phyloP scores from a whole-genome alignment of 2,329 filamentous ascomycete species.

The Penicillium sp. region DNA sequence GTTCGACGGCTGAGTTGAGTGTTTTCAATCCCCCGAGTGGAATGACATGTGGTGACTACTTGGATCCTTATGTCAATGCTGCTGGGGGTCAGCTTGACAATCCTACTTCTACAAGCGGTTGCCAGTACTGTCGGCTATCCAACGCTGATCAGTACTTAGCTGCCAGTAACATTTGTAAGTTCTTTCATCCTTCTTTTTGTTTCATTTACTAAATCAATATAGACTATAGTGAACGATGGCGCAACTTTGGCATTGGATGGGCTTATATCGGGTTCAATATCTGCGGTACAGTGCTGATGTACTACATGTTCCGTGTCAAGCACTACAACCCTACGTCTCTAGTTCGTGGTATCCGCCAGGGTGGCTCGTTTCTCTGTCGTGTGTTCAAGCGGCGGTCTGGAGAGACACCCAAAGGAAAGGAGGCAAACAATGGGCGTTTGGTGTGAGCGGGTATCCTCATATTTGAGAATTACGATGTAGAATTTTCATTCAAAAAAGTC shows the following conservation, averaged over 20 bases:
- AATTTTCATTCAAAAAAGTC: background rate
- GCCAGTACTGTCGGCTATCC: slow-evolving; percentile 49
- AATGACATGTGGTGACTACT: slow-evolving; percentile 62
- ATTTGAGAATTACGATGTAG: background rate
- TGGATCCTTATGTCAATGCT: slow-evolving; percentile 50
- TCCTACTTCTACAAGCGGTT: slow-evolving; percentile 48
- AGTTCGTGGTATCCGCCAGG: slow-evolving; percentile 22
- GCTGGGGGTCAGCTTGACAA: slow-evolving; percentile 59
- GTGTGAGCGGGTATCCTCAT: slow-evolving; percentile 2
- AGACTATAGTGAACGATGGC: slow-evolving; percentile 62
- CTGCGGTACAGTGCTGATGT: slow-evolving; percentile 55
- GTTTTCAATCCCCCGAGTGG: slow-evolving; percentile 61
- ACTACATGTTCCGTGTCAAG: slow-evolving; percentile 48
- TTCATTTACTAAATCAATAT: slow-evolving; percentile 1
- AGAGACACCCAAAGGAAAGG: slow-evolving; percentile 28
- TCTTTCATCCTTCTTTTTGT: background rate
- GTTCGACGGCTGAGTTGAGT: slow-evolving; percentile 68
- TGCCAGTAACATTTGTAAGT: slow-evolving; percentile 45
- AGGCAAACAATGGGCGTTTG: slow-evolving; percentile 33
- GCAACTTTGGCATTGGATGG: slow-evolving; percentile 66
- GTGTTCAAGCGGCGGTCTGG: slow-evolving; percentile 34
- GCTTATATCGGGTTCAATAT: slow-evolving; percentile 61
- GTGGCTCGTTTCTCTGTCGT: slow-evolving; percentile 27
- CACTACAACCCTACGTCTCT: slow-evolving; percentile 43
- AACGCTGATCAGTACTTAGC: slow-evolving; percentile 45